Evolutionary conservation across 805 yeast species (phyloP).

Genomic region (Maudiozyma pseudohumilis): DNA sequence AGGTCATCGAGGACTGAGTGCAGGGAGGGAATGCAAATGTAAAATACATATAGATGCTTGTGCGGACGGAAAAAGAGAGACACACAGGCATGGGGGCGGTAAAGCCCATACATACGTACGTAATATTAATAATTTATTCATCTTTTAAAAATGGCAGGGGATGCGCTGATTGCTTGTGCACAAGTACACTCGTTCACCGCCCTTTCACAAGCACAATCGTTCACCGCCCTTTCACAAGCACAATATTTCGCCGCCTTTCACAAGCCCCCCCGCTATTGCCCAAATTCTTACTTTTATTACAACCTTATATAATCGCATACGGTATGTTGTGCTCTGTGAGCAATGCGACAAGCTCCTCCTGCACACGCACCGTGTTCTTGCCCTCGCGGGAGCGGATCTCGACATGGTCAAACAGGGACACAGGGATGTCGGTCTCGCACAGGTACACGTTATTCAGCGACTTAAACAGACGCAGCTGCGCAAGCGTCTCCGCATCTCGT

Average conservation of each 20-base stretch:
- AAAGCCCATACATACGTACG: too few species aligned
- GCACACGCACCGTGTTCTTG: constrained; percentile 1
- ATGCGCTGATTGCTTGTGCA: too few species aligned
- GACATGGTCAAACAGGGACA: constrained; percentile 18
- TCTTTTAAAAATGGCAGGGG: too few species aligned
- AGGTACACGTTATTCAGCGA: constrained; percentile 71
- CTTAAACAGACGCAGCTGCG: constrained; percentile 37
- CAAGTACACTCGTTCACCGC: too few species aligned
- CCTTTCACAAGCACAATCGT: too few species aligned
- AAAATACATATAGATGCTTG: not conserved
- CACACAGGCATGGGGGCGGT: too few species aligned
- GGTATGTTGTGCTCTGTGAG: constrained; percentile 7
- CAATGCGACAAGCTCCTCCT: constrained; percentile 1
- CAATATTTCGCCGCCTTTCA: too few species aligned
- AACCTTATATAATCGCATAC: constrained; percentile 5
- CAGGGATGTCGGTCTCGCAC: constrained; percentile 43
- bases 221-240: too few species aligned
- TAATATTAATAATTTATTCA: too few species aligned
- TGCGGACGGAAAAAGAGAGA: too few species aligned
- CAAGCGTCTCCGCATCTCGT: constrained; percentile 35
- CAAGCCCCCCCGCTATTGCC: too few species aligned
- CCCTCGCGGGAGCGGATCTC: constrained; percentile 6
- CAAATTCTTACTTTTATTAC: too few species aligned
- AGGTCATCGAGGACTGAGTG: constrained; percentile 13
- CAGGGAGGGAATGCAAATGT: not conserved